phyloP scores from a whole-genome alignment of 1,139 yeast species.

The Kodamaea alishanica region DNA sequence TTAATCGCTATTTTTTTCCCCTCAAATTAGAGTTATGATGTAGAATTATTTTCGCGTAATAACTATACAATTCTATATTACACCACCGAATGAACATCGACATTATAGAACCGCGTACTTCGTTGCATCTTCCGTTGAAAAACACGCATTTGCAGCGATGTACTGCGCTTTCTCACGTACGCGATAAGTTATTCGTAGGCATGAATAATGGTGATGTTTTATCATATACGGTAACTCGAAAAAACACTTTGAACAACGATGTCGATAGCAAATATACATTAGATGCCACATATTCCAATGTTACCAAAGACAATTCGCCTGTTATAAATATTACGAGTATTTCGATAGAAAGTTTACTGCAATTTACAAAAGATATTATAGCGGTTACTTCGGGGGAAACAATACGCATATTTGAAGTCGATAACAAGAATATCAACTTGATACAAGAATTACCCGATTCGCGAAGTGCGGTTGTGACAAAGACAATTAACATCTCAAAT shows the following conservation, averaged over 20 bases:
- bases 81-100: slow-evolving; percentile 27
- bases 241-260: slow-evolving; percentile 1
- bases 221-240: slow-evolving; percentile 8
- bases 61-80: no score
- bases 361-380: slow-evolving; percentile 24
- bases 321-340: slow-evolving; percentile 20
- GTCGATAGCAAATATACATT: slow-evolving; percentile 12
- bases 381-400: slow-evolving; percentile 25
- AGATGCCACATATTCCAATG: slow-evolving; percentile 24
- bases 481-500: slow-evolving; percentile 14
- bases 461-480: slow-evolving; percentile 1
- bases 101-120: slow-evolving; percentile 29
- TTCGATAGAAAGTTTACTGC: slow-evolving; percentile 14
- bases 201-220: slow-evolving; percentile 37
- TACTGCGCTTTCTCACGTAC: no score
- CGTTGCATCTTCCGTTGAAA: slow-evolving; percentile 22
- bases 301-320: slow-evolving; percentile 20
- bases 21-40: slow-evolving; percentile 6
- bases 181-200: slow-evolving; percentile 29
- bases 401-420: slow-evolving; percentile 31
- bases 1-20: slow-evolving; percentile 2
- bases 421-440: slow-evolving; percentile 34
- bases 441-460: slow-evolving; percentile 31
- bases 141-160: no score
- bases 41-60: no score